Conservation (phyloP, 352 stramenopile genomes). For the Plasmopara viticola region DNA sequence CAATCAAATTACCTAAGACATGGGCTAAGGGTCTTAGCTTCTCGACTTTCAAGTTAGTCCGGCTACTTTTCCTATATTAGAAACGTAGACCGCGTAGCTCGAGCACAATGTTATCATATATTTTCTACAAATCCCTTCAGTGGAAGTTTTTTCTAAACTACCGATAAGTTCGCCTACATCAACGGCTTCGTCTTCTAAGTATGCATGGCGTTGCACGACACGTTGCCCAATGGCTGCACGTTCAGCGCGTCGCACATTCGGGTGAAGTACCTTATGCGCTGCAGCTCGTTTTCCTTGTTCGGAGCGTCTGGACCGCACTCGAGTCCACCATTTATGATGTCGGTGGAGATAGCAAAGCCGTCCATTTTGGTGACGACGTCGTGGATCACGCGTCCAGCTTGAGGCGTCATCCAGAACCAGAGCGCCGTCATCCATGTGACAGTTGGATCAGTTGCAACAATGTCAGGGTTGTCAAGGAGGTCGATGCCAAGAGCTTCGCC, state of each 20-base stretch:
- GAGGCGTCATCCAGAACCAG: constrained; percentile 49
- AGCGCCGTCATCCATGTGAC: constrained; percentile 43
- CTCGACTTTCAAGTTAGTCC: no score
- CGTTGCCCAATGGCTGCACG: constrained; percentile 28
- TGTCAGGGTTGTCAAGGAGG: constrained; percentile 30
- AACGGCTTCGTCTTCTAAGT: no score
- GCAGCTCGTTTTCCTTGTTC: constrained; percentile 31
- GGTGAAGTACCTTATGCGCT: constrained; percentile 28
- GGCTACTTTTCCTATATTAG: no score
- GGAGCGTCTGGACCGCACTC: constrained; percentile 33
- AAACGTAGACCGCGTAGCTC: no score
- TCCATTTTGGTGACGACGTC: constrained; percentile 28
- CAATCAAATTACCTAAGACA: no score
- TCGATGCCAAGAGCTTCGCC: constrained; percentile 32
- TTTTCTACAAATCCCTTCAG: no score
- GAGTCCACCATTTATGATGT: constrained; percentile 44
- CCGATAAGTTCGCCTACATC: no score
- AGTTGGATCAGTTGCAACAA: constrained; percentile 25
- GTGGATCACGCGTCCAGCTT: constrained; percentile 33
- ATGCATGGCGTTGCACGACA: constrained; percentile 26
- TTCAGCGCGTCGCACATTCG: constrained; percentile 26
- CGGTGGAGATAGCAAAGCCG: constrained; percentile 35
- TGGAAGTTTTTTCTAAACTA: no score
- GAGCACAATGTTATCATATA: no score
- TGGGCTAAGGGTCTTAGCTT: no score